Conservation (phyloP, 257 asterid genomes). For the Parsonsia alboflavescens region DNA sequence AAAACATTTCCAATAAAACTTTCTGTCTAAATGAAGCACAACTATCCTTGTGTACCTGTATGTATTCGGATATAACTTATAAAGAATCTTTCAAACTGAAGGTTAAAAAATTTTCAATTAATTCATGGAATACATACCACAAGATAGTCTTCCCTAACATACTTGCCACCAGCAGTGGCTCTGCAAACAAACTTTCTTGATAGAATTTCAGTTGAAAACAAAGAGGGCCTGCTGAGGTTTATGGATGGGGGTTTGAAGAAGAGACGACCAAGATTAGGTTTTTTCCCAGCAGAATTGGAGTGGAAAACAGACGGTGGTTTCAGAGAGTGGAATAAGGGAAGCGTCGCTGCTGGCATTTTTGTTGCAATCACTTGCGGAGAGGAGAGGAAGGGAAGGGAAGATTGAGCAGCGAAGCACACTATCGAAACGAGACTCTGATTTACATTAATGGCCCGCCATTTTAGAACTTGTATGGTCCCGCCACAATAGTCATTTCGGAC, state of each 20-base stretch:
- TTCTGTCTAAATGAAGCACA: neutral
- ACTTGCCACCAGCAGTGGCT: slow-evolving; percentile 71
- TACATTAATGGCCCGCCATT: neutral
- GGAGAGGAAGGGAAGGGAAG: neutral
- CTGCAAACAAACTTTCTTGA: slow-evolving; percentile 54
- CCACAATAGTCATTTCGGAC: too few relatives aligned
- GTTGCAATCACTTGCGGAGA: neutral
- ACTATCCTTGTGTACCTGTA: neutral
- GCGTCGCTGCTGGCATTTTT: slow-evolving; percentile 47
- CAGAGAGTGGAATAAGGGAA: slow-evolving; percentile 32
- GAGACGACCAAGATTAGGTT: slow-evolving; percentile 33
- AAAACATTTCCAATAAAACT: neutral
- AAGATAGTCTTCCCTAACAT: slow-evolving; percentile 83
- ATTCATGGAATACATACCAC: slow-evolving; percentile 48
- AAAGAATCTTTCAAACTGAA: neutral
- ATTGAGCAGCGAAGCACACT: neutral
- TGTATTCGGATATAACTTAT: neutral
- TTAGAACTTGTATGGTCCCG: too few relatives aligned
- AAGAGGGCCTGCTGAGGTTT: slow-evolving; percentile 29
- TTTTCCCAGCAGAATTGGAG: slow-evolving; percentile 21
- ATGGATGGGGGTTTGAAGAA: slow-evolving; percentile 20
- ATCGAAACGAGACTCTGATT: neutral
- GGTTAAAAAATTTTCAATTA: neutral
- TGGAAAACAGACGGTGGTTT: slow-evolving; percentile 26
- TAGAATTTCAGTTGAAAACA: slow-evolving; percentile 34